phyloP scores from a whole-genome alignment of 2,329 filamentous ascomycete genomes.

The Penicillium sp. region DNA sequence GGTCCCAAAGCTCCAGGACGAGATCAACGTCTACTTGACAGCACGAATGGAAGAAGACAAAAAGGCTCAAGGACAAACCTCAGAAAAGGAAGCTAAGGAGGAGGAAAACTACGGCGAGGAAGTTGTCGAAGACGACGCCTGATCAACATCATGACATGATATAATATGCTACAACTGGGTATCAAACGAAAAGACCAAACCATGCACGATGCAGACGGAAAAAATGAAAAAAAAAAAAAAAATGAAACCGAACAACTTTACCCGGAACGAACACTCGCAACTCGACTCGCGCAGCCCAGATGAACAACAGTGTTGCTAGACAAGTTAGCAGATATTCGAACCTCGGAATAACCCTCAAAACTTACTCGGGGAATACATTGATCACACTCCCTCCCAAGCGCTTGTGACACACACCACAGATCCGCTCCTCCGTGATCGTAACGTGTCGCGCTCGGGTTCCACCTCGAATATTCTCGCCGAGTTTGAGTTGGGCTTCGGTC shows the following conservation, averaged over 20 bases:
- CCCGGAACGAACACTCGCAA: slow-evolving; percentile 26
- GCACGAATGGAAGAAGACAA: slow-evolving; percentile 64
- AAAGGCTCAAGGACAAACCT: slow-evolving; percentile 35
- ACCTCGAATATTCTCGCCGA: slow-evolving; percentile 64
- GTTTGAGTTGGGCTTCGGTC: slow-evolving; percentile 68
- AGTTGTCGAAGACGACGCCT: slow-evolving; percentile 64
- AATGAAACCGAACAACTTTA: slow-evolving; percentile 14
- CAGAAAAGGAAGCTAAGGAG: slow-evolving; percentile 43
- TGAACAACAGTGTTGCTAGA: slow-evolving; percentile 65
- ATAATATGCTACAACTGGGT: slow-evolving; percentile 32
- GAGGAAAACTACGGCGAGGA: slow-evolving; percentile 80
- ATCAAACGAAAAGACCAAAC: slow-evolving; percentile 31
- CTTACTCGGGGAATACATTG: slow-evolving; percentile 80
- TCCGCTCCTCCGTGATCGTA: slow-evolving; percentile 79
- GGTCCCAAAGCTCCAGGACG: slow-evolving; percentile 53
- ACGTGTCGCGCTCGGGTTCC: slow-evolving; percentile 67
- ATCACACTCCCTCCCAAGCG: slow-evolving; percentile 87
- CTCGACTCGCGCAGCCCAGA: slow-evolving; percentile 68
- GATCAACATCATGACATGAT: slow-evolving; percentile 22
- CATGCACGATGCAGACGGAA: slow-evolving; percentile 1
- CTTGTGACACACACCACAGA: slow-evolving; percentile 93
- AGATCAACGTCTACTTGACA: slow-evolving; percentile 61
- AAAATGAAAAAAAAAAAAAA: slow-evolving; percentile 4
- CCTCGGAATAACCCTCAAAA: background rate
- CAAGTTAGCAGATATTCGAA: slow-evolving; percentile 17